phyloP scores from a whole-genome alignment of 768 basidiomycete species.

The Tylopilus felleus region DNA sequence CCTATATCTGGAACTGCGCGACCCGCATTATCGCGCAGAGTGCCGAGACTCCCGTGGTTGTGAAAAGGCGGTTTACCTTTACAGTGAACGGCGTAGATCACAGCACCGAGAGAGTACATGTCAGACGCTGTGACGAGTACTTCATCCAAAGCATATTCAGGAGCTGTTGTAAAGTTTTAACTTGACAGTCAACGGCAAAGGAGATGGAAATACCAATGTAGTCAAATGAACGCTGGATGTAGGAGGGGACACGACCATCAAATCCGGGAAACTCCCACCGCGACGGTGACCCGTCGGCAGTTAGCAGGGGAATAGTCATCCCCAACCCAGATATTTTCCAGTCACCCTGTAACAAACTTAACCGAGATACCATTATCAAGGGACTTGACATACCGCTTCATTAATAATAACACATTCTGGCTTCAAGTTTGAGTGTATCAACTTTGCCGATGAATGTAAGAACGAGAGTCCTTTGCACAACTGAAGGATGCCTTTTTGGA shows the following conservation, averaged over 20 bases:
- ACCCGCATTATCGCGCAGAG: constrained; percentile 66
- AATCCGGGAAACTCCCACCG: constrained; percentile 90
- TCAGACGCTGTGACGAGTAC: constrained; percentile 83
- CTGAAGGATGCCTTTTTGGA: constrained; percentile 95
- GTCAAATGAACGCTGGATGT: constrained; percentile 90
- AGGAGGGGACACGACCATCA: constrained; percentile 74
- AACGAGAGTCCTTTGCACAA: constrained; percentile 88
- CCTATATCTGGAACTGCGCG: constrained; percentile 61
- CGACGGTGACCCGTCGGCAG: constrained; percentile 66
- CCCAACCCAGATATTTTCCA: constrained; percentile 96
- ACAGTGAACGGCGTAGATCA: constrained; percentile 89
- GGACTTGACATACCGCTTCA: constrained; percentile 57
- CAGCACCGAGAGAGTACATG: constrained; percentile 88
- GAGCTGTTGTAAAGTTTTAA: constrained; percentile 50
- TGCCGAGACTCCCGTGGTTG: constrained; percentile 72
- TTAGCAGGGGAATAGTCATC: constrained; percentile 72
- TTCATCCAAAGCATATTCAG: constrained; percentile 93
- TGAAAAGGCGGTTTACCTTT: constrained; percentile 85
- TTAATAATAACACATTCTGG: constrained; percentile 90
- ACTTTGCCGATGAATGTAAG: constrained; percentile 85
- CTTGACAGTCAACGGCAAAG: neutral
- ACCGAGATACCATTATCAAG: neutral
- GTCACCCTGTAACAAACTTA: constrained; percentile 65
- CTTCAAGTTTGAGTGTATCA: constrained; percentile 89
- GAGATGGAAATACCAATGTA: constrained; percentile 66